These are phyloP conservation scores for Centella asiatica DNA, from an alignment of 129 eudicot species.

Conservation along the genomic window DNA sequence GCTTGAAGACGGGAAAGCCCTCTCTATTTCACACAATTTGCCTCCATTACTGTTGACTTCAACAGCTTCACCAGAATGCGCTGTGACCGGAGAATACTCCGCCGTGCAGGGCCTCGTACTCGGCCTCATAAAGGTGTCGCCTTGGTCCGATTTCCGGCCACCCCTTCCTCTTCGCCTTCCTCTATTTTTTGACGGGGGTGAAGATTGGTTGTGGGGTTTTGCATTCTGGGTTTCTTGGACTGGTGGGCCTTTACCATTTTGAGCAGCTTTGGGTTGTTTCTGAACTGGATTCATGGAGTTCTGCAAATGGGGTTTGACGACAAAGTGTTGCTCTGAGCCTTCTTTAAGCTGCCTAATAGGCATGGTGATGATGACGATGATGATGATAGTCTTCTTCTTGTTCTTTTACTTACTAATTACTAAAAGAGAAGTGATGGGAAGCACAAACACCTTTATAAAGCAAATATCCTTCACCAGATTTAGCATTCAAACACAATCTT, in stretches of 20 bases:
- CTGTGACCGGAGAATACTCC: conserved; percentile 18
- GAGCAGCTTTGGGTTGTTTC: conserved; percentile 29
- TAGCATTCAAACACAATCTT: conserved; percentile 10
- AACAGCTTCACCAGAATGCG: neutral
- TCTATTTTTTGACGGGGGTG: conserved; percentile 43
- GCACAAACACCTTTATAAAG: neutral
- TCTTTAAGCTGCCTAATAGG: conserved; percentile 58
- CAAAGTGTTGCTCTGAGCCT: conserved; percentile 40
- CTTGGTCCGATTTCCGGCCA: conserved; percentile 49
- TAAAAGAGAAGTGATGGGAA: neutral
- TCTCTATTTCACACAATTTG: conserved; percentile 19
- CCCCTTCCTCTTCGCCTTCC: conserved; percentile 50
- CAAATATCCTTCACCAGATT: conserved; percentile 14
- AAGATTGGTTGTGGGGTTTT: conserved; percentile 26
- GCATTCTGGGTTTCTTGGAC: conserved; percentile 33
- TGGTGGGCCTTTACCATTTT: conserved; percentile 39
- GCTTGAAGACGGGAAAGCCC: conserved; percentile 58
- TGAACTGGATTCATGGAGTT: conserved; percentile 25
- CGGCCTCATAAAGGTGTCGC: conserved; percentile 38
- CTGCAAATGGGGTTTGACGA: conserved; percentile 39
- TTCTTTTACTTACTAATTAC: neutral
- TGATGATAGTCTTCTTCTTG: conserved; percentile 9
- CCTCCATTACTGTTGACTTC: conserved; percentile 17
- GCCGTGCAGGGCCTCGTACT: conserved; percentile 52
- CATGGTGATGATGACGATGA: conserved; percentile 33